phyloP scores from a whole-genome alignment of 2,329 filamentous ascomycete genomes.

The Lasiodiplodia citricola region DNA sequence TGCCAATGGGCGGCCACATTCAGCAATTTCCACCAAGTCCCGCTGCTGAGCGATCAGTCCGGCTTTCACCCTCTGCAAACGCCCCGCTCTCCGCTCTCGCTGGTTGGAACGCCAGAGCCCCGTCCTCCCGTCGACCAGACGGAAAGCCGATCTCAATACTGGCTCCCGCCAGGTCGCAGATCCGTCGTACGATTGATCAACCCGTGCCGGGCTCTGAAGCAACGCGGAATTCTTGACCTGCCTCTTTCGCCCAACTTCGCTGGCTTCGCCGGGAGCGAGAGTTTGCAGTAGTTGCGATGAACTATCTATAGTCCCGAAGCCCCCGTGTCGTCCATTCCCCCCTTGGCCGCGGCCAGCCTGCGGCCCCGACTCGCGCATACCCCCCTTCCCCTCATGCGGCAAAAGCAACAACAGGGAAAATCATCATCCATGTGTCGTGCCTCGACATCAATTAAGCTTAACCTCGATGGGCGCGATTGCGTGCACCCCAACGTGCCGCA shows the following conservation, averaged over 20 bases:
- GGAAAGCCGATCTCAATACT: slow-evolving; percentile 19
- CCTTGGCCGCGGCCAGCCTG: neutral
- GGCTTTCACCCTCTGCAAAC: slow-evolving; percentile 1
- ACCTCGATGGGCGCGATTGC: slow-evolving; percentile 5
- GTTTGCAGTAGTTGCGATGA: neutral
- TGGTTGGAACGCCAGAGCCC: slow-evolving; percentile 3
- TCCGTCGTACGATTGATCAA: slow-evolving; percentile 23
- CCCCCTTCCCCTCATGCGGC: neutral
- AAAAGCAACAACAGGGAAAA: neutral
- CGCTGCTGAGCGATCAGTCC: neutral
- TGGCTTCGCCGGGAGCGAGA: neutral
- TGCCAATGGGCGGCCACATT: neutral
- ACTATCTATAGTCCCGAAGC: slow-evolving; percentile 1
- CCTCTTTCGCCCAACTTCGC: slow-evolving; percentile 4
- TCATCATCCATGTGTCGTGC: neutral
- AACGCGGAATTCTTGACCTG: neutral
- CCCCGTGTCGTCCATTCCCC: neutral
- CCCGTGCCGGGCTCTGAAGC: slow-evolving; percentile 12
- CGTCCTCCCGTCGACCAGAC: neutral
- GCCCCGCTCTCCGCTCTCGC: slow-evolving; percentile 11
- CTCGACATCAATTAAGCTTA: slow-evolving; percentile 17
- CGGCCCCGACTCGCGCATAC: neutral
- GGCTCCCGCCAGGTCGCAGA: slow-evolving; percentile 6
- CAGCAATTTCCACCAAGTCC: slow-evolving; percentile 8
- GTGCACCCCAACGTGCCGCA: neutral